Conservation (phyloP, 345 rosid genomes). For the Dimocarpus longan region DNA sequence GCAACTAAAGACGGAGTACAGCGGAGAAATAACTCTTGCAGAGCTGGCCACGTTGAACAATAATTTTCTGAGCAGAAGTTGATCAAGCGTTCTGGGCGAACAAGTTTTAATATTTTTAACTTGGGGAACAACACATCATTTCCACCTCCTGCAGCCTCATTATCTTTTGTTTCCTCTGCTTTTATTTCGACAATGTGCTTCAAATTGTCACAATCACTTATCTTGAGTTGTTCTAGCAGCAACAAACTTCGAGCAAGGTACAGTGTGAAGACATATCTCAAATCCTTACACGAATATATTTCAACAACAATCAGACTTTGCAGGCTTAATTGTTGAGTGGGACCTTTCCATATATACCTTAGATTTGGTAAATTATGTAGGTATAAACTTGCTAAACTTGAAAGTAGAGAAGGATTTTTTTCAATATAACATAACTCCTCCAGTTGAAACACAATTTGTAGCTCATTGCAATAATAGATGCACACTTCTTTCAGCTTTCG, state of each 20-base stretch:
- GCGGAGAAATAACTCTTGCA: background rate
- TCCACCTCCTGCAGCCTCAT: background rate
- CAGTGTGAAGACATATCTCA: background rate
- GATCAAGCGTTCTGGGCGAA: background rate
- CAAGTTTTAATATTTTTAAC: background rate
- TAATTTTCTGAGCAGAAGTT: background rate
- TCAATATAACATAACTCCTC: background rate
- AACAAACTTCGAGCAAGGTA: slow-evolving; percentile 5
- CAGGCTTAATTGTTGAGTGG: slow-evolving; percentile 6
- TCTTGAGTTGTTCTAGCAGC: background rate
- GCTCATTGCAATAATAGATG: background rate
- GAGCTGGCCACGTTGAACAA: background rate
- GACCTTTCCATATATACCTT: slow-evolving; percentile 13
- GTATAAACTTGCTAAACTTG: background rate
- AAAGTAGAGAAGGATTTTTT: background rate
- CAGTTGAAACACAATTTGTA: slow-evolving; percentile 11
- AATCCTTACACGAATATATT: background rate
- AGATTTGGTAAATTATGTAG: background rate
- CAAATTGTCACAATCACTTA: background rate
- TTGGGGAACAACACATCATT: background rate
- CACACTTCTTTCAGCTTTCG: slow-evolving; percentile 8
- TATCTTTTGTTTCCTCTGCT: background rate
- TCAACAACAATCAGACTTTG: background rate
- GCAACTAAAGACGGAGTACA: too few species aligned
- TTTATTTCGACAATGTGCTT: background rate